Base-by-base conservation (phyloP, 2,329 filamentous ascomycete genomes). In the Pseudogymnoascus pannorum region DNA sequence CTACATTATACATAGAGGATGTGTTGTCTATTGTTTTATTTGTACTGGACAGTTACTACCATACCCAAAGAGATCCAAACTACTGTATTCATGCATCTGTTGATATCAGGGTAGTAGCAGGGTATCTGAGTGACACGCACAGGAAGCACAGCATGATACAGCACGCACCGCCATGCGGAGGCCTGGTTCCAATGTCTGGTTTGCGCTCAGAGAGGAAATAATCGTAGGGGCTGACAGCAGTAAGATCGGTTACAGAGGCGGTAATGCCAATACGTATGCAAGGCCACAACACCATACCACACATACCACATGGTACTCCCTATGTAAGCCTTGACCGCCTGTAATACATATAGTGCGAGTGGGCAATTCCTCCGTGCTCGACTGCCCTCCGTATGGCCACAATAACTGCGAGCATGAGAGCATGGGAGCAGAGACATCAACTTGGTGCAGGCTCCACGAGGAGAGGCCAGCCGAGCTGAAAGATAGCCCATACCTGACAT, bases 41-140 rank as follows among this genome's bases (percentile, higher is more conserved):
- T 54, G 44, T 54, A 54, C 9, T 5, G 18, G 4, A 42, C 18
- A 20, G 38, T 22, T 31, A 9, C 29, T n/a, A 18, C 42, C 26
- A 14, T 26, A 48, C 42, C 14, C n/a, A 12, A n/a, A 3, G 12
- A 48, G 18, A 51, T 51, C 22, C 42, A 51, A 26, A 29, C 42
- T 51, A n/a, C n/a, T n/a, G n/a, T n/a, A 54, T 54, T 18, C 44
- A 54, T 54, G 44, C 44, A 54, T 54, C 44, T 31, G n/a, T 54
- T 54, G 44, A 54, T 54, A 54, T 31, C 44, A 12, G 38, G 18
- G 38, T 42, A 42, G 38, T 42, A 42, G 24, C 24, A 31, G 44
- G 24, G n/a, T 54, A 18, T 54, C 44, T 5, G 24, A 18, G 44
- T 54, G 31, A 18, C 44, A 31, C 44, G 2, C 5, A 31, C 44